Conservation (phyloP, 306 rosid species). For the Coriaria nepalensis region DNA sequence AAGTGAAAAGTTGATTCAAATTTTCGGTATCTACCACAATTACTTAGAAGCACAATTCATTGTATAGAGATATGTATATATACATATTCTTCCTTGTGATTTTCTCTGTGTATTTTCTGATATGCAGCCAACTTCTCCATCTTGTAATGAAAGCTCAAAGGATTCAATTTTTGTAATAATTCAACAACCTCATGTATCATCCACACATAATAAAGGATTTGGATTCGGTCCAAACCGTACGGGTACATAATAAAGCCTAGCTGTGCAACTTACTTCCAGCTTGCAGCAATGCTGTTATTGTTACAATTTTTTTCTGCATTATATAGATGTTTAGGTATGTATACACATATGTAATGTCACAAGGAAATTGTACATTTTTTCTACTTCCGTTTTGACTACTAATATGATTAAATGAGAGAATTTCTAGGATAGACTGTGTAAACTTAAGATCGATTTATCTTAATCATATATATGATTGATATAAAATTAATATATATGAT, state of each 20-base stretch:
- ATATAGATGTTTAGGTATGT: not conserved
- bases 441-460: too few relatives aligned
- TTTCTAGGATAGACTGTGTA: too few relatives aligned
- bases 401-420: not conserved
- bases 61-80: too few relatives aligned
- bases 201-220: too few relatives aligned
- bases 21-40: too few relatives aligned
- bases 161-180: conserved; percentile 61
- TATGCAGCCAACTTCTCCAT: conserved; percentile 53
- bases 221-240: too few relatives aligned
- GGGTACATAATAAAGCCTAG: too few relatives aligned
- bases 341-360: not conserved
- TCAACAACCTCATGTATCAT: conserved; percentile 51
- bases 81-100: not conserved
- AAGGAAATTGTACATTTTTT: conserved; percentile 10
- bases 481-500: too few relatives aligned
- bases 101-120: conserved; percentile 9
- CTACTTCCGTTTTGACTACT: not conserved
- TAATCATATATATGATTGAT: too few relatives aligned
- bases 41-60: not conserved
- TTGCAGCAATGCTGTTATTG: too few relatives aligned
- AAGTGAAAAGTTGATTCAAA: conserved; percentile 10
- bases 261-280: too few relatives aligned
- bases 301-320: too few relatives aligned
- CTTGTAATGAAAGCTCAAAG: conserved; percentile 27